Conservation (phyloP, 495 filamentous ascomycete species). For the Cercophora sp. region DNA sequence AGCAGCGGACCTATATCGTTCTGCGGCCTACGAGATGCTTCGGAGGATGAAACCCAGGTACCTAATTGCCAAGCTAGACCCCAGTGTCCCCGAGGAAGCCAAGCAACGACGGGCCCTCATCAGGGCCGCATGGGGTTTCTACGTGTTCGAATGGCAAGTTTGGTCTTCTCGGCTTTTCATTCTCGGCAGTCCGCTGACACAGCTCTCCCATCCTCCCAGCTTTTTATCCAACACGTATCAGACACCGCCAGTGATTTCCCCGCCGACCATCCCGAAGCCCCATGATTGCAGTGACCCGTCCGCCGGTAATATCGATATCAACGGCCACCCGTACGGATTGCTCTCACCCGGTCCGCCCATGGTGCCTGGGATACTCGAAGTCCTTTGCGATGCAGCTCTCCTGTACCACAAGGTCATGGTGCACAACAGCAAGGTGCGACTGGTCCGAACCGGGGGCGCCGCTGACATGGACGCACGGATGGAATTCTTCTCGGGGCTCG, state of each 20-base stretch:
- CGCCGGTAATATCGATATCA: background rate
- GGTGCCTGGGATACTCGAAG: background rate
- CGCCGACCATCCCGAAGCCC: background rate
- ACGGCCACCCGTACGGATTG: background rate
- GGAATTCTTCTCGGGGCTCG: background rate
- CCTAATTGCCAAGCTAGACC: conserved; percentile 1
- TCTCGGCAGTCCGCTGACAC: background rate
- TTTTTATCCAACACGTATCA: too few species aligned
- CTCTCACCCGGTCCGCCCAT: conserved; percentile 2
- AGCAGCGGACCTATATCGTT: conserved; percentile 17
- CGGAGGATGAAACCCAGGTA: conserved; percentile 7
- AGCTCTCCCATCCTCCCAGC: too few species aligned
- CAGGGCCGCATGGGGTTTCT: conserved; percentile 16
- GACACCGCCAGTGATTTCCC: too few species aligned
- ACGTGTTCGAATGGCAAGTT: conserved; percentile 16
- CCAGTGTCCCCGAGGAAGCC: conserved; percentile 4
- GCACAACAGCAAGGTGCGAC: background rate
- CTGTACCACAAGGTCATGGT: conserved; percentile 1
- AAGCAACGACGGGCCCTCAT: conserved; percentile 8
- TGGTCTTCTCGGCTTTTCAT: background rate
- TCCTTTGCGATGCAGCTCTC: background rate
- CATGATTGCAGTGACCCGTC: background rate
- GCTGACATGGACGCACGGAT: background rate
- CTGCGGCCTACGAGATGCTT: conserved; percentile 19
- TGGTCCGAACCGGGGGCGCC: background rate